Evolutionary conservation across 306 rosid genomes (phyloP).

Genomic region (Fragaria iinumae): DNA sequence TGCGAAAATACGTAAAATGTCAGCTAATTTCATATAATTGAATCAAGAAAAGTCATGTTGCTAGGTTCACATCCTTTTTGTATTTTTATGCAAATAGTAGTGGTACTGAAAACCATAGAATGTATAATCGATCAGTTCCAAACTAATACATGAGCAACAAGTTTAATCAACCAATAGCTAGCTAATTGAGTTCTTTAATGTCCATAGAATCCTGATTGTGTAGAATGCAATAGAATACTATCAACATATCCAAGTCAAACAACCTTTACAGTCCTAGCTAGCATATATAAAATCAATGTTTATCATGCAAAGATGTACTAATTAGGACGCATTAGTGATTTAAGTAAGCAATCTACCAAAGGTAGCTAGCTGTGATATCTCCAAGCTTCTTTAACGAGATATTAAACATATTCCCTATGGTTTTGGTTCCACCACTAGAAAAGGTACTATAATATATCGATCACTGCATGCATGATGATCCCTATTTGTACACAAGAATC

Average conservation of each 20-base stretch:
- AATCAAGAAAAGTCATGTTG: neutral
- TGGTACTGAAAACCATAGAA: neutral
- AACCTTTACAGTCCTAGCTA: neutral
- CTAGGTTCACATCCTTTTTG: neutral
- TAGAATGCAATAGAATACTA: neutral
- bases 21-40: neutral
- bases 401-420: constrained; percentile 6
- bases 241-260: neutral
- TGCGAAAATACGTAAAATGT: neutral
- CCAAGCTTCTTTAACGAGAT: neutral
- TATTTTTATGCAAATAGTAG: neutral
- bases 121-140: neutral
- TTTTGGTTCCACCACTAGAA: constrained; percentile 23
- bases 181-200: neutral
- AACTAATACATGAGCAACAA: neutral
- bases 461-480: constrained; percentile 18
- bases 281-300: neutral
- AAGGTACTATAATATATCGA: constrained; percentile 18
- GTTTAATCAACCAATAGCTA: neutral
- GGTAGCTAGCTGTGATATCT: constrained; percentile 1
- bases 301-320: neutral
- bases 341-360: constrained; percentile 16
- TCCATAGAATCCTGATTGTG: neutral
- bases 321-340: constrained; percentile 10
- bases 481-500: constrained; percentile 1